A percentile compares a stretch with the other conserved stretches of the same genome.
These are phyloP conservation scores for Magnusiomyces paraingens DNA, from an alignment of 1,139 yeast species.

Conservation along the genomic window DNA sequence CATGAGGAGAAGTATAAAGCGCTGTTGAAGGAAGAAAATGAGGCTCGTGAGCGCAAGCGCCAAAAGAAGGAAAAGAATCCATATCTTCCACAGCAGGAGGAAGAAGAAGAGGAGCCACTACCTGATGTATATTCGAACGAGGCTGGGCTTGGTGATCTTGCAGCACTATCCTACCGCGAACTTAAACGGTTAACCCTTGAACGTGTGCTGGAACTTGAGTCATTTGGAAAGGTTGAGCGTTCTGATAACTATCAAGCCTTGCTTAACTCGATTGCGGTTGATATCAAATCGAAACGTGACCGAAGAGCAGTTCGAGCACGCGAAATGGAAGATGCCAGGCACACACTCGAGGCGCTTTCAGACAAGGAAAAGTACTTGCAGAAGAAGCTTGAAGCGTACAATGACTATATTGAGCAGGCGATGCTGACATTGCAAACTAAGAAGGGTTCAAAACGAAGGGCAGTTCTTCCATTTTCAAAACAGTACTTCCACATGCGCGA, in stretches of 20 bases:
- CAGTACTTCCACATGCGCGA: conserved; percentile 76
- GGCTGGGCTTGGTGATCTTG: conserved; percentile 45
- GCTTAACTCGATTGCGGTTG: conserved; percentile 76
- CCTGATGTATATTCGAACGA: conserved; percentile 16
- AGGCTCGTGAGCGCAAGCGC: conserved; percentile 13
- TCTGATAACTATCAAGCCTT: conserved; percentile 70
- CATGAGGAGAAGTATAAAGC: conserved; percentile 60
- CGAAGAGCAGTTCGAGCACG: conserved; percentile 56
- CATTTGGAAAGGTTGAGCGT: conserved; percentile 58
- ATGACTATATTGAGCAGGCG: conserved; percentile 59
- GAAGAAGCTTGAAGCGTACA: conserved; percentile 59
- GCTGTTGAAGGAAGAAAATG: conserved; percentile 46
- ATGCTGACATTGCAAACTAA: conserved; percentile 53
- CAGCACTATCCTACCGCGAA: conserved; percentile 58
- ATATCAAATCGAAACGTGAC: conserved; percentile 71
- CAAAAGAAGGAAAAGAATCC: conserved; percentile 3
- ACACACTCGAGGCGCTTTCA: conserved; percentile 52
- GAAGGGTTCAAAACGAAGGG: conserved; percentile 40
- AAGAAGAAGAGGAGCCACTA: conserved; percentile 11
- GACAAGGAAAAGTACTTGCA: conserved; percentile 59
- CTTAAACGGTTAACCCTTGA: conserved; percentile 73
- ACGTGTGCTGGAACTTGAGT: conserved; percentile 68
- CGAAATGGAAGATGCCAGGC: conserved; percentile 55
- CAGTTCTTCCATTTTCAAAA: conserved; percentile 58
- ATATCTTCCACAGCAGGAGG: conserved; percentile 13